phyloP scores from a whole-genome alignment of 805 yeast species.

The Candida tibetensis region DNA sequence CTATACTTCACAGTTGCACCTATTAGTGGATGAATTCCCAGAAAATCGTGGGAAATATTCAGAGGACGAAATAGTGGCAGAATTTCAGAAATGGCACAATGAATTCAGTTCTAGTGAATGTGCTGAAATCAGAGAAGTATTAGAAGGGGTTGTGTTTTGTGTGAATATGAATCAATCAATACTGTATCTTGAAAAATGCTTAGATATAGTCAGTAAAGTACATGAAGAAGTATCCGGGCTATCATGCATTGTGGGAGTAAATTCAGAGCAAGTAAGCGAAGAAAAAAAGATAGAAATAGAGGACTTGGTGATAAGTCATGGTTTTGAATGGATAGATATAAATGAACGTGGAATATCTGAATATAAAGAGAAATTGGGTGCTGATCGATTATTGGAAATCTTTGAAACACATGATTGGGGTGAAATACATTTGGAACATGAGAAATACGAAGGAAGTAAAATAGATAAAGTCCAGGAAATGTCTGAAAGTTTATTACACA shows the following conservation, averaged over 20 bases:
- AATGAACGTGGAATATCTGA: conserved; percentile 36
- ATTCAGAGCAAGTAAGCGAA: conserved; percentile 4
- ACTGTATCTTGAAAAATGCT: conserved; percentile 8
- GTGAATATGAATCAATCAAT: conserved; percentile 22
- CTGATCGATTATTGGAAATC: conserved; percentile 42
- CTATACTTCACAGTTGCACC: conserved; percentile 25
- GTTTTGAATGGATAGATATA: conserved; percentile 43
- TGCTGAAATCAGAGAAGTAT: conserved; percentile 42
- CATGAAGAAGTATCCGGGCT: conserved; percentile 22
- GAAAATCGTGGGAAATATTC: conserved; percentile 10
- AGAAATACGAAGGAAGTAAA: conserved; percentile 20
- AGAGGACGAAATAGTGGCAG: conserved; percentile 10
- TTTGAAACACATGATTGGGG: conserved; percentile 51
- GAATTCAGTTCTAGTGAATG: conserved; percentile 40
- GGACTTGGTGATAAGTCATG: conserved; percentile 35
- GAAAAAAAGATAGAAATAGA: conserved; percentile 29
- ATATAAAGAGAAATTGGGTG: conserved; percentile 42
- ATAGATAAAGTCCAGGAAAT: conserved; percentile 20
- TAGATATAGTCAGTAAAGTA: conserved; percentile 14
- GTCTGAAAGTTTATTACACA: conserved; percentile 24
- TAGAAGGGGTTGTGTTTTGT: conserved; percentile 47
- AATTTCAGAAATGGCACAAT: conserved; percentile 33
- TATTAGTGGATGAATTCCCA: conserved; percentile 39
- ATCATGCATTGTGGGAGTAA: conserved; percentile 28
- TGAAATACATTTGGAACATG: conserved; percentile 4